These are phyloP conservation scores for Apiotrichum mycotoxinovorans DNA, from an alignment of 1,284 basidiomycete species.

Conservation along the genomic window DNA sequence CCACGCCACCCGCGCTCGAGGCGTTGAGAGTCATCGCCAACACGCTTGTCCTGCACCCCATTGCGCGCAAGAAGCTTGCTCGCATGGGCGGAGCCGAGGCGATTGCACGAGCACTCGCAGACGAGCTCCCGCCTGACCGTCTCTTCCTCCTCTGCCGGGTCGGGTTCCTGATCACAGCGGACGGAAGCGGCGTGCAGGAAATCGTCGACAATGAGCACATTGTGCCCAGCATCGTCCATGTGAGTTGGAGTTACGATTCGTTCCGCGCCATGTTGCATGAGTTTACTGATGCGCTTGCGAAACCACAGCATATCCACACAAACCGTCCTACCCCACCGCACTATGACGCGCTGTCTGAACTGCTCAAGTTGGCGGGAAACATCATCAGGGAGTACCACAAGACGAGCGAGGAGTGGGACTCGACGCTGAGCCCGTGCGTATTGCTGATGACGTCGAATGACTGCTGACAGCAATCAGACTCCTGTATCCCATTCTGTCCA, in stretches of 20 bases:
- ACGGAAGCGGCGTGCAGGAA: conserved; percentile 26
- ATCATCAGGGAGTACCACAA: conserved; percentile 39
- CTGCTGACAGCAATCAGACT: conserved; percentile 16
- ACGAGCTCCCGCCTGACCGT: conserved; percentile 21
- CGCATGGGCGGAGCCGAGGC: conserved; percentile 24
- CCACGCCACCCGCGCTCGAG: conserved; percentile 21
- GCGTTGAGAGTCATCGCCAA: conserved; percentile 39
- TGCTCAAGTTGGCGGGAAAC: conserved; percentile 46
- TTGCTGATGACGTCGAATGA: too few species aligned
- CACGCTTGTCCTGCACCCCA: conserved; percentile 34
- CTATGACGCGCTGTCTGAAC: conserved; percentile 37
- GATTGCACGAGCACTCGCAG: conserved; percentile 30
- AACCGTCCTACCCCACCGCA: conserved; percentile 19
- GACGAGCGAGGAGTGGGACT: conserved; percentile 29
- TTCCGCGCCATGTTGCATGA: not conserved
- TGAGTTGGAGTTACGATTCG: conserved; percentile 19
- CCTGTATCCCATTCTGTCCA: conserved; percentile 27
- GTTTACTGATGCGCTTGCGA: not conserved
- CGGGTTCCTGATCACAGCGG: conserved; percentile 42
- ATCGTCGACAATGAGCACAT: conserved; percentile 40
- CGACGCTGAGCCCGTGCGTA: conserved; percentile 31
- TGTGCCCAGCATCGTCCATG: conserved; percentile 33
- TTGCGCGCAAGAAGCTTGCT: conserved; percentile 27
- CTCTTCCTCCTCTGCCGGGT: conserved; percentile 42
- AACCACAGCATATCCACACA: conserved; percentile 23